Evolutionary conservation across 805 yeast species (phyloP), one percentile per base, ranked within the genome.

Genomic region (Yamadazyma scolyti): DNA sequence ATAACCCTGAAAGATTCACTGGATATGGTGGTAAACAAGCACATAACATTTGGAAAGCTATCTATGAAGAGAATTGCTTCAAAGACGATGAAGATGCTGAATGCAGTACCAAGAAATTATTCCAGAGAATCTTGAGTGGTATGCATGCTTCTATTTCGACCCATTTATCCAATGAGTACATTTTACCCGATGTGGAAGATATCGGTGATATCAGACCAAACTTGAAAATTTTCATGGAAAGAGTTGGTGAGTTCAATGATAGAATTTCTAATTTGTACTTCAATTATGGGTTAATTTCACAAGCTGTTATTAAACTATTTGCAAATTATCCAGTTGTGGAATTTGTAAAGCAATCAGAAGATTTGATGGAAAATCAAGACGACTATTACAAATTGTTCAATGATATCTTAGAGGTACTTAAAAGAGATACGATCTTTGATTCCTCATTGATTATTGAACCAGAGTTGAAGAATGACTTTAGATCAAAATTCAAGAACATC

Each of bases 1-100:
- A 83, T 33, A 94, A 94, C 51, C 96, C 96, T 1, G 99, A 93
- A 58, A 70, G 97, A 48, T 93, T 85, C 62, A 94, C 98, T 0
- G 98, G 98, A 0, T 93, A 93, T 51, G 83, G 88, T 19, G 98
- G 98, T 18, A 77, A 80, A 30, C 96, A 93, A 49, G 86, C 96
- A 14, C 77, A 81, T 44, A 87, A 82, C 52, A 86, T 93, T 27
- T 93, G 99, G 99, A 69, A 77, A 23, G 86, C 94, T 43, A 88
- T 93, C 17, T 93, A 93, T 57, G 79, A 77, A 25, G 96, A 93
- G 47, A 89, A 89, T 63, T 88, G 96, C 54, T 89, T 89, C 61
- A 77, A 79, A 6, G 68, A 24, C 15, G 39, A 24, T 7, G 43
- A 38, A 6, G 31, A 29, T 2, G 17, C 32, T 9, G 29, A 31